Evolutionary conservation across 2,329 filamentous ascomycete species (phyloP).

Genomic region (Alternaria triticimaculans): DNA sequence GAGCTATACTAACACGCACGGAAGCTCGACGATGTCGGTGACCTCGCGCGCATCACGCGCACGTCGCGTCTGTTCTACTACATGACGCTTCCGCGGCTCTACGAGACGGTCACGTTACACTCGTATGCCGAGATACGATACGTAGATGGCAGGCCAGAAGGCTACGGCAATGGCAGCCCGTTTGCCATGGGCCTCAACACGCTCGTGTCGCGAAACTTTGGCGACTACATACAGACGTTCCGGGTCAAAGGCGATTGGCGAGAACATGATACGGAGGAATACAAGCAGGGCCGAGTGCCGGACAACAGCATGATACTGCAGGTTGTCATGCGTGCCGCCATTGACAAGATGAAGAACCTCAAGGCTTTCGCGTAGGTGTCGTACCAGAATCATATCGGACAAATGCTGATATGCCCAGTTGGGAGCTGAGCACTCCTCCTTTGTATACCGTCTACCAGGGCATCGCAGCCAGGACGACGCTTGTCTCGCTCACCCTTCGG

Average conservation of each 20-base stretch:
- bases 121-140: slow-evolving; percentile 67
- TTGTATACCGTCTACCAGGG: slow-evolving; percentile 65
- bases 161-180: slow-evolving; percentile 67
- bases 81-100: slow-evolving; percentile 68
- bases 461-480: slow-evolving; percentile 54
- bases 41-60: slow-evolving; percentile 65
- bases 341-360: slow-evolving; percentile 65
- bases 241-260: slow-evolving; percentile 63
- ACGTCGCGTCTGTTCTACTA: slow-evolving; percentile 69
- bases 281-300: slow-evolving; percentile 65
- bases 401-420: slow-evolving; percentile 50
- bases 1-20: slow-evolving; percentile 12
- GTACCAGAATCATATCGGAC: not conserved
- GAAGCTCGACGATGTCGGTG: slow-evolving; percentile 64
- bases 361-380: slow-evolving; percentile 57
- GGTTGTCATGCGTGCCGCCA: slow-evolving; percentile 63
- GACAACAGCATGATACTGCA: slow-evolving; percentile 70
- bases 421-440: slow-evolving; percentile 68
- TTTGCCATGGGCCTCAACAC: slow-evolving; percentile 69
- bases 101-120: slow-evolving; percentile 61
- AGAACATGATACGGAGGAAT: slow-evolving; percentile 64
- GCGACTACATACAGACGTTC: slow-evolving; percentile 60
- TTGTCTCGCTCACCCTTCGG: slow-evolving; percentile 62
- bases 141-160: slow-evolving; percentile 63
- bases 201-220: slow-evolving; percentile 63